Conservation (phyloP, 192 early-diverging fungal genomes). For the Coemansia biformis region DNA sequence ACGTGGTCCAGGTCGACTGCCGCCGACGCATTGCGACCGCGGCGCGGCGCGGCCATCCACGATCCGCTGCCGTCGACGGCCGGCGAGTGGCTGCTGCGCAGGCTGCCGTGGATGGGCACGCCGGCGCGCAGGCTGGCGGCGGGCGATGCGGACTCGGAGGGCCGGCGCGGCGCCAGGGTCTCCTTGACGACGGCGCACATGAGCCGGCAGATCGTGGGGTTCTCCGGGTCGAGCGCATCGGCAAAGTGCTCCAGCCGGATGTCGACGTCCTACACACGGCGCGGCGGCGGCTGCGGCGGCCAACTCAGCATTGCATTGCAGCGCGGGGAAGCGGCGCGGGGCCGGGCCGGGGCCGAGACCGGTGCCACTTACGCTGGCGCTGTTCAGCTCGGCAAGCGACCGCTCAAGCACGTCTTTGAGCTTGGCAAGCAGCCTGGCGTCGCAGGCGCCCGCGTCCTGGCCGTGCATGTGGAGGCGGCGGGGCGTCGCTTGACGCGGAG, state of each 20-base stretch:
- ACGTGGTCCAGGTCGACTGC: conserved; percentile 31
- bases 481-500: not conserved
- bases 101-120: conserved; percentile 21
- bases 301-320: not conserved
- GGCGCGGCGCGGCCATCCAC: not conserved
- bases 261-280: conserved; percentile 15
- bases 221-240: conserved; percentile 22
- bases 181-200: conserved; percentile 36
- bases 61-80: conserved; percentile 17
- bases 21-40: not conserved
- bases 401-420: conserved; percentile 17
- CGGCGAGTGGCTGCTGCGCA: conserved; percentile 21
- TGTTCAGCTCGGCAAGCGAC: conserved; percentile 27
- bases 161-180: conserved; percentile 23
- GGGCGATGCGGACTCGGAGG: conserved; percentile 22
- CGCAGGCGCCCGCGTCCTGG: conserved; percentile 1
- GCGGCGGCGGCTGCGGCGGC: not conserved
- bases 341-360: too few species aligned
- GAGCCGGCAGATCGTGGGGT: conserved; percentile 26
- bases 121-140: conserved; percentile 21
- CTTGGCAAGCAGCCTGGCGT: conserved; percentile 17
- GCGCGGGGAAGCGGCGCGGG: too few species aligned
- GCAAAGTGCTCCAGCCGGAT: conserved; percentile 33
- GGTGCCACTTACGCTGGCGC: conserved; percentile 19
- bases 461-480: conserved; percentile 9